These are phyloP conservation scores for Skeletonema marinoi DNA, from an alignment of 108 stramenopile species.

Conservation along the genomic window DNA sequence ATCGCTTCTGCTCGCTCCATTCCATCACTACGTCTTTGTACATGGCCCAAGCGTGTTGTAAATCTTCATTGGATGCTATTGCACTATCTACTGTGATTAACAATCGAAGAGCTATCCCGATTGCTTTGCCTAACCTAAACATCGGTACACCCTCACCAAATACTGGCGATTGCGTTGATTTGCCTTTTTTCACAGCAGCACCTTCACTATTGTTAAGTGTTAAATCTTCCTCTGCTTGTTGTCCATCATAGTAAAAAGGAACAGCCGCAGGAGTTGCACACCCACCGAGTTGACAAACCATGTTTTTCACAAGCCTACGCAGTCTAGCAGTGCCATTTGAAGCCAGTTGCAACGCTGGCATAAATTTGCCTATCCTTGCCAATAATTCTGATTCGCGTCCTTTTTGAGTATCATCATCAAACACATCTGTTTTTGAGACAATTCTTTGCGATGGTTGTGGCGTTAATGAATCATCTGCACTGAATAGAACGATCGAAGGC, in stretches of 20 bases:
- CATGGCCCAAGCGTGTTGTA: slow-evolving; percentile 56
- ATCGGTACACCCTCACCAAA: slow-evolving; percentile 26
- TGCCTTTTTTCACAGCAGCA: not conserved
- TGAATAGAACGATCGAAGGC: slow-evolving; percentile 42
- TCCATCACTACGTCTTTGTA: slow-evolving; percentile 60
- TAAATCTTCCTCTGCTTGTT: not conserved
- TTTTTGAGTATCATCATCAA: slow-evolving; percentile 36
- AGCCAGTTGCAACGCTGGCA: slow-evolving; percentile 48
- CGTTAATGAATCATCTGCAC: slow-evolving; percentile 18
- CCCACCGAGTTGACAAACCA: slow-evolving; percentile 55
- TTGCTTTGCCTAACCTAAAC: slow-evolving; percentile 37
- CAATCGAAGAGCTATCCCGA: slow-evolving; percentile 39
- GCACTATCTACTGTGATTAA: slow-evolving; percentile 50
- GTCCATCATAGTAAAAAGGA: slow-evolving; percentile 12
- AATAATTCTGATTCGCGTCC: slow-evolving; percentile 41
- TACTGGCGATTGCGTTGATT: slow-evolving; percentile 23
- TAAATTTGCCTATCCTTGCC: slow-evolving; percentile 40
- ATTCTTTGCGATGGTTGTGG: not conserved
- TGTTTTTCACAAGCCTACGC: slow-evolving; percentile 48
- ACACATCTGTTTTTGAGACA: slow-evolving; percentile 6
- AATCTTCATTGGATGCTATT: slow-evolving; percentile 43
- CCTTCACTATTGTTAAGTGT: not conserved
- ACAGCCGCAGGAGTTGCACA: slow-evolving; percentile 33
- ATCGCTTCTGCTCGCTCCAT: slow-evolving; percentile 37
- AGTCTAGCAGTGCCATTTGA: slow-evolving; percentile 45